Conservation (phyloP, 441 rosid genomes). For the Gossypium aridum region DNA sequence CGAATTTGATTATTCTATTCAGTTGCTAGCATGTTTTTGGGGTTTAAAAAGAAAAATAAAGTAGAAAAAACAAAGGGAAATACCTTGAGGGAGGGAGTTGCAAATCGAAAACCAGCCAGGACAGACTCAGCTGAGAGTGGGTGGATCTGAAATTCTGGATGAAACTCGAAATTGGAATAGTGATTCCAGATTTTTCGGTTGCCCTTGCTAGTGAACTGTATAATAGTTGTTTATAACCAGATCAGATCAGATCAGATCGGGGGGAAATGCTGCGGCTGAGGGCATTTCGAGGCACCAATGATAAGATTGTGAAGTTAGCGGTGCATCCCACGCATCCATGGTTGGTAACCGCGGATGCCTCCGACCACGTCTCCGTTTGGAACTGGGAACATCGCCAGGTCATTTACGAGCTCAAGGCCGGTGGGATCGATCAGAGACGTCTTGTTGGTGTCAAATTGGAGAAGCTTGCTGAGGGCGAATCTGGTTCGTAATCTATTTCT, state of each 20-base stretch:
- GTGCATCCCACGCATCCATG: constrained; percentile 96
- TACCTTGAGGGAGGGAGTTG: neutral
- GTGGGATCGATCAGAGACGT: constrained; percentile 96
- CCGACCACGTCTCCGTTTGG: constrained; percentile 91
- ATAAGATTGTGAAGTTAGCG: constrained; percentile 85
- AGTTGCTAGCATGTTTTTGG: no score
- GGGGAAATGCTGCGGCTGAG: constrained; percentile 60
- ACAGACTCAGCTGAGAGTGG: neutral
- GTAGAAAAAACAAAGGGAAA: neutral
- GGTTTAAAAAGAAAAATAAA: neutral
- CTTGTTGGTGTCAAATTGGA: constrained; percentile 94
- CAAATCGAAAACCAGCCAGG: neutral
- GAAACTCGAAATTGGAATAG: neutral
- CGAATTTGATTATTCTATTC: no score
- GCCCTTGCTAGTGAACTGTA: neutral
- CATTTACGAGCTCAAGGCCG: constrained; percentile 89
- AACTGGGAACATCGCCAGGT: constrained; percentile 98
- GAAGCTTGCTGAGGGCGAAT: constrained; percentile 97
- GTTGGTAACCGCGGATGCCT: constrained; percentile 86
- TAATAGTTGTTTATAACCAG: neutral
- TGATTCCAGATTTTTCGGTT: neutral
- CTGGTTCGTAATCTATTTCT: constrained; percentile 35
- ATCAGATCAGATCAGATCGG: constrained; percentile 5
- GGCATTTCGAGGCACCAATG: constrained; percentile 67
- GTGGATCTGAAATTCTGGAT: constrained; percentile 5